A percentile compares a stretch with the other conserved stretches of the same genome.
These are phyloP conservation scores for Graphilbum sp. DNA, from an alignment of 2,329 filamentous ascomycete species.

Conservation along the genomic window DNA sequence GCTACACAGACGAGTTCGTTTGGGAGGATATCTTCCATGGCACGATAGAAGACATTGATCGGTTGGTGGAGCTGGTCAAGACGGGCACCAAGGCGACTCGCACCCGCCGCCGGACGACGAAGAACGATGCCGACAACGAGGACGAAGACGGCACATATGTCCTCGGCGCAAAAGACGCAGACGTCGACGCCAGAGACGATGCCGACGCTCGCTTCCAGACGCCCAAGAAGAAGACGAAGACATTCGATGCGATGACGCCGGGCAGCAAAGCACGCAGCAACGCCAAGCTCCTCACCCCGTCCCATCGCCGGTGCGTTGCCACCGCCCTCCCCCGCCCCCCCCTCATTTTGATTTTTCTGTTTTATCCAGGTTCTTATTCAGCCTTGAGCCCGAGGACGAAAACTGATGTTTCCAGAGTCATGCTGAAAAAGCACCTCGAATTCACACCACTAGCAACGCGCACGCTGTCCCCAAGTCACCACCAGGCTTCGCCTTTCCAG, in stretches of 20 bases:
- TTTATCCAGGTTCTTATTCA: no score
- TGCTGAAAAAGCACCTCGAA: conserved; percentile 76
- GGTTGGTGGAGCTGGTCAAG: conserved; percentile 51
- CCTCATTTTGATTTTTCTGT: not conserved
- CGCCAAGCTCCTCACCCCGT: conserved; percentile 24
- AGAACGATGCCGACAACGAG: conserved; percentile 9
- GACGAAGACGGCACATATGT: conserved; percentile 1
- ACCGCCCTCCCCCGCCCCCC: not conserved
- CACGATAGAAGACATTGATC: conserved; percentile 45
- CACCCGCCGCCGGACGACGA: conserved; percentile 20
- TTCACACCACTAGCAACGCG: conserved; percentile 92
- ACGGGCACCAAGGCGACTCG: conserved; percentile 57
- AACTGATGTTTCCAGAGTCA: no score
- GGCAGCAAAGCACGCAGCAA: conserved; percentile 35
- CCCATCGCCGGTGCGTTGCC: conserved; percentile 21
- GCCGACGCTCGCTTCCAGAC: conserved; percentile 18
- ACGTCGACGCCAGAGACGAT: conserved; percentile 9
- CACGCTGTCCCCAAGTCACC: conserved; percentile 55
- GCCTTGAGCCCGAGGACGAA: no score
- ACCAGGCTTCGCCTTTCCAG: conserved; percentile 77
- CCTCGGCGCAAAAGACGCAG: conserved; percentile 12
- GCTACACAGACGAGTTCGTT: conserved; percentile 78
- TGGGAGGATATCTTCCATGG: conserved; percentile 77
- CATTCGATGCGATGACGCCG: conserved; percentile 28
- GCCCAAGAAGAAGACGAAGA: conserved; percentile 16